Evolutionary conservation across 805 yeast genomes (phyloP).

Genomic region (Ogataea zsoltii): DNA sequence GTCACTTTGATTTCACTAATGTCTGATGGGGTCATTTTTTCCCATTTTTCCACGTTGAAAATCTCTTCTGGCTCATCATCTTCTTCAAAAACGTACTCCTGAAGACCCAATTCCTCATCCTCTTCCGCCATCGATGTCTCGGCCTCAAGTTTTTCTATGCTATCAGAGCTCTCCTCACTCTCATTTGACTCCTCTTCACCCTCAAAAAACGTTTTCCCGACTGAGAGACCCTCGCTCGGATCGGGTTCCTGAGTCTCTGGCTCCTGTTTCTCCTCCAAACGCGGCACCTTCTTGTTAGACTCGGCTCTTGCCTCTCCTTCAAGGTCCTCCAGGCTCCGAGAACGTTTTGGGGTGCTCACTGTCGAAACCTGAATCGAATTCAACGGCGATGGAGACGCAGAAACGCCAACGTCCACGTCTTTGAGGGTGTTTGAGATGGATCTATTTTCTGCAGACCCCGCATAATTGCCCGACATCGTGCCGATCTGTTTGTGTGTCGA

Average conservation of each 20-base stretch:
- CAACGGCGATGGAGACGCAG: conserved; percentile 3
- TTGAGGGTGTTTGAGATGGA: neutral
- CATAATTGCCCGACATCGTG: conserved; percentile 2
- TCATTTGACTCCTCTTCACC: conserved; percentile 7
- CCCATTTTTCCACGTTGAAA: conserved; percentile 14
- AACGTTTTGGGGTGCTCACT: conserved; percentile 11
- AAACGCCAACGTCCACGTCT: neutral
- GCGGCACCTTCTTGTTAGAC: conserved; percentile 2
- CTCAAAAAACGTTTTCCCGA: conserved; percentile 11
- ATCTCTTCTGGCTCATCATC: conserved; percentile 5
- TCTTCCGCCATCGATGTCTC: neutral
- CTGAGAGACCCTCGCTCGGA: conserved; percentile 12
- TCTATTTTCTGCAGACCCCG: neutral
- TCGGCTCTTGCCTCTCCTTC: neutral
- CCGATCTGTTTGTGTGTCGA: no score
- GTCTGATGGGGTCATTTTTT: conserved; percentile 20
- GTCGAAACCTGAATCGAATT: neutral
- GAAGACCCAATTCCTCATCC: conserved; percentile 7
- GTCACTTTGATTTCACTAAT: conserved; percentile 31
- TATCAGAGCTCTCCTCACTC: conserved; percentile 5
- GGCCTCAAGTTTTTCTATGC: conserved; percentile 3
- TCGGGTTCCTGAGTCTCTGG: neutral
- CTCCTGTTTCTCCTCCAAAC: conserved; percentile 1
- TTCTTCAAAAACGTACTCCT: conserved; percentile 9
- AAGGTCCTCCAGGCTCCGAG: conserved; percentile 11